Percentiles rank a stretch among this genome's conserved stretches.
Evolutionary conservation across 2,329 filamentous ascomycete species (phyloP).

Genomic region (Trichoderma sp.): DNA sequence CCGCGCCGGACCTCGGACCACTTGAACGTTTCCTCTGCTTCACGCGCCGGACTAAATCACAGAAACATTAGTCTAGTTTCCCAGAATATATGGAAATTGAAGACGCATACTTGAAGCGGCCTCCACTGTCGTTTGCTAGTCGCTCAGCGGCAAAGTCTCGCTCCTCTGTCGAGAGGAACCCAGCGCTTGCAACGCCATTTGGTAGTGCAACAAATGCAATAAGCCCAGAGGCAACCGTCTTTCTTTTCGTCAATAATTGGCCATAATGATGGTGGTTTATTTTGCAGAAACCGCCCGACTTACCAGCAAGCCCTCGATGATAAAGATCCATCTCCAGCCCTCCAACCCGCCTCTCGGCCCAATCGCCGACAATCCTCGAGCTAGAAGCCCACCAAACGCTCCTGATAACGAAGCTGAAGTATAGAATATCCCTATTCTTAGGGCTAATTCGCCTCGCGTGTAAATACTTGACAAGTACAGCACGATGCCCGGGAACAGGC

Average conservation of each 20-base stretch:
- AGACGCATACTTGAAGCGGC: slow-evolving; percentile 32
- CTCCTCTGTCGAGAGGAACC: slow-evolving; percentile 53
- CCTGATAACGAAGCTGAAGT: slow-evolving; percentile 63
- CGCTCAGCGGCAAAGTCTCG: slow-evolving; percentile 46
- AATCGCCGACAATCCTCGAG: slow-evolving; percentile 59
- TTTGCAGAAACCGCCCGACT: background rate
- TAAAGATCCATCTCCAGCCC: slow-evolving; percentile 62
- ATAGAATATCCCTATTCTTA: slow-evolving; percentile 66
- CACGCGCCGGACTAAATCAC: slow-evolving; percentile 24
- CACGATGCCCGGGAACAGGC: slow-evolving; percentile 64
- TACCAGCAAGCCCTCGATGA: slow-evolving; percentile 53
- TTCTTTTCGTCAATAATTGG: background rate
- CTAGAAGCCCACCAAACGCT: slow-evolving; percentile 57
- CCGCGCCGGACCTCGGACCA: slow-evolving; percentile 64
- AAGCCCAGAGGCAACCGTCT: slow-evolving; percentile 54
- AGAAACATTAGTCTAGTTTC: background rate
- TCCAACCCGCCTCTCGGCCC: slow-evolving; percentile 50
- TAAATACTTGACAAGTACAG: slow-evolving; percentile 64
- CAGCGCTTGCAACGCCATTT: slow-evolving; percentile 51
- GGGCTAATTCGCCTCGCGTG: slow-evolving; percentile 55
- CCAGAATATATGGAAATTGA: background rate
- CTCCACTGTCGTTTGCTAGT: slow-evolving; percentile 38
- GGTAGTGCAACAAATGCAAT: slow-evolving; percentile 54
- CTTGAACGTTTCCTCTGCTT: slow-evolving; percentile 46
- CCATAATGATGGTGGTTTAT: background rate